phyloP scores from a whole-genome alignment of 1,284 basidiomycete genomes.

The Naganishia sp. region DNA sequence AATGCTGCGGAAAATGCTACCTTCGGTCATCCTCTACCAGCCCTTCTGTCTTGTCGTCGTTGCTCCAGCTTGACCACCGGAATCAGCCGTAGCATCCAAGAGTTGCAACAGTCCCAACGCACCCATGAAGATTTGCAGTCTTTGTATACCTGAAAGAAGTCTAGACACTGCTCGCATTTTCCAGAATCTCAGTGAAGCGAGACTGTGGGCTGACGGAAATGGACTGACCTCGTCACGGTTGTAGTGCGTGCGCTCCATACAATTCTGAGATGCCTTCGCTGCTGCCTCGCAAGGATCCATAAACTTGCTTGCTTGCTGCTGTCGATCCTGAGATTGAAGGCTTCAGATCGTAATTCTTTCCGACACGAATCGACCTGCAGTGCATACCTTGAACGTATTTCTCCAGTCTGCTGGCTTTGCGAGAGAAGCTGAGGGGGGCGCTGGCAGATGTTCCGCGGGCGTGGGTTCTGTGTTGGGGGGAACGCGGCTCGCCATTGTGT shows the following conservation, averaged over 20 bases:
- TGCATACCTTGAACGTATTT: constrained; percentile 46
- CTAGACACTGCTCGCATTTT: constrained; percentile 44
- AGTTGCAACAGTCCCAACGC: constrained; percentile 21
- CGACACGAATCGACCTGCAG: neutral
- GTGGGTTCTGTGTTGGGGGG: constrained; percentile 47
- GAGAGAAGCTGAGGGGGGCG: constrained; percentile 42
- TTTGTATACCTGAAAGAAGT: constrained; percentile 52
- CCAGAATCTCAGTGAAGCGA: neutral
- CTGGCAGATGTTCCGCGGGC: constrained; percentile 41
- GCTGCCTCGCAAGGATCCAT: constrained; percentile 52
- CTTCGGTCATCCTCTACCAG: constrained; percentile 21
- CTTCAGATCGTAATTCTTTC: neutral
- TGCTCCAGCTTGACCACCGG: constrained; percentile 37
- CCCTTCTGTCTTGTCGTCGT: constrained; percentile 41
- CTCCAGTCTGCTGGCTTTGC: constrained; percentile 51
- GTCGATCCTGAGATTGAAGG: constrained; percentile 2
- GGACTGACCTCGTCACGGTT: constrained; percentile 50
- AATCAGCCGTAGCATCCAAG: neutral
- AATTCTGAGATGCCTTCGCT: constrained; percentile 49
- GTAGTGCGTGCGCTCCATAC: constrained; percentile 53
- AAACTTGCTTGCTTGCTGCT: constrained; percentile 40
- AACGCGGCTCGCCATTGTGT: constrained; percentile 48
- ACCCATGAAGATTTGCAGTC: constrained; percentile 54
- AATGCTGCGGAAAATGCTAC: no score
- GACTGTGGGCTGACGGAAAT: neutral